Conservation (phyloP, 441 rosid genomes). For the Pelargonium hybrid region DNA sequence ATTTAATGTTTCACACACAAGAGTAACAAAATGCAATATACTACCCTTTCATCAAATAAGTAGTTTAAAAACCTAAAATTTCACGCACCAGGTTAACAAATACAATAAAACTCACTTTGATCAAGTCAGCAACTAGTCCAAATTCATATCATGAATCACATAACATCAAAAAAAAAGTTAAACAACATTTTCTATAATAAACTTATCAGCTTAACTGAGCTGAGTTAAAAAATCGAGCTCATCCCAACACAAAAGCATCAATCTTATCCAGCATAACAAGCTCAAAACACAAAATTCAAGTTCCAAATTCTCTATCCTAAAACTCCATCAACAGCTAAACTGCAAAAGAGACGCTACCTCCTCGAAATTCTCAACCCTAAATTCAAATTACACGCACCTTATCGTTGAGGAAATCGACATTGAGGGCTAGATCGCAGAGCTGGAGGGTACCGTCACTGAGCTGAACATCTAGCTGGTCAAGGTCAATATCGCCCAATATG, state of each 20-base stretch:
- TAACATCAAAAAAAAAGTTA: too few species aligned
- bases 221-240: too few species aligned
- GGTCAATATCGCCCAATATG: constrained; percentile 79
- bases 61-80: background rate
- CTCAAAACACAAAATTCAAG: background rate
- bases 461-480: constrained; percentile 93
- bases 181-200: too few species aligned
- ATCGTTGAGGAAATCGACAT: constrained; percentile 70
- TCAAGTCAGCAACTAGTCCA: background rate
- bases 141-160: too few species aligned
- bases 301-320: background rate
- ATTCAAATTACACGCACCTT: constrained; percentile 33
- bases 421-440: constrained; percentile 77
- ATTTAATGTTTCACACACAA: too few species aligned
- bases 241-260: too few species aligned
- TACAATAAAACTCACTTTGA: background rate
- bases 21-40: too few species aligned
- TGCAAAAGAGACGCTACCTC: background rate
- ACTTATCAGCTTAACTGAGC: too few species aligned
- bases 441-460: constrained; percentile 65
- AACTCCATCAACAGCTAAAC: background rate
- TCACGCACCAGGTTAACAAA: background rate
- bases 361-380: background rate
- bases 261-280: background rate
- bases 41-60: background rate